These are phyloP conservation scores for Angomonas ambiguus DNA, from an alignment of 208 protist genomes.

Conservation along the genomic window DNA sequence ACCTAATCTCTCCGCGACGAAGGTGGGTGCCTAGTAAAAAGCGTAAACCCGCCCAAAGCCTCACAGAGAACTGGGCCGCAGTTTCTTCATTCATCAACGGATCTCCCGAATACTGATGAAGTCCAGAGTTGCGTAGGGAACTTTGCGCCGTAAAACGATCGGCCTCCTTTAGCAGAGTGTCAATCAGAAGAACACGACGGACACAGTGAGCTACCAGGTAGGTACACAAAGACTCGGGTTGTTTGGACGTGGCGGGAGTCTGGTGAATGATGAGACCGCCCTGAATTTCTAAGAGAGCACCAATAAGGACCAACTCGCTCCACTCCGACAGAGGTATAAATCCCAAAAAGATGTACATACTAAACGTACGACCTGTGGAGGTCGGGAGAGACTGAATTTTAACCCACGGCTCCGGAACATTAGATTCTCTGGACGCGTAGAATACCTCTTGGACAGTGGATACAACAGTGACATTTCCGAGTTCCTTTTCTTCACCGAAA, in stretches of 20 bases:
- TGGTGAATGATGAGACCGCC: not conserved
- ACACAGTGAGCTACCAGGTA: not conserved
- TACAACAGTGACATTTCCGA: slow-evolving; percentile 15
- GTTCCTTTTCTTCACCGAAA: slow-evolving; percentile 15
- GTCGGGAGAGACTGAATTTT: slow-evolving; percentile 17
- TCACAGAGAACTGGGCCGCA: slow-evolving; percentile 19
- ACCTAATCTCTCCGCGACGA: not conserved
- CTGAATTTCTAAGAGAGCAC: slow-evolving; percentile 6
- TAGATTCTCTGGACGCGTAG: slow-evolving; percentile 21
- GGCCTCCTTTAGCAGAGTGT: not conserved
- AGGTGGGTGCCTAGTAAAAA: slow-evolving; percentile 17
- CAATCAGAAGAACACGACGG: not conserved
- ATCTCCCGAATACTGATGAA: too few relatives aligned
- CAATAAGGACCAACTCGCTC: not conserved
- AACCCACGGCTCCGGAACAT: slow-evolving; percentile 25
- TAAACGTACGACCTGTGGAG: not conserved
- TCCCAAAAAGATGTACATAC: slow-evolving; percentile 1
- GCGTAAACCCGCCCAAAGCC: slow-evolving; percentile 26
- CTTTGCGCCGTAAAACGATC: not conserved
- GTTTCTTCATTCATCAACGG: slow-evolving; percentile 18
- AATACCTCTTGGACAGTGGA: slow-evolving; percentile 38
- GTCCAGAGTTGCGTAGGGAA: not conserved
- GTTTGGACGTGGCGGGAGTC: not conserved
- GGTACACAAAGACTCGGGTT: not conserved
- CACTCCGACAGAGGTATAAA: not conserved